phyloP scores from a whole-genome alignment of 192 early-diverging fungal species.

The Rhizophagus clarus region DNA sequence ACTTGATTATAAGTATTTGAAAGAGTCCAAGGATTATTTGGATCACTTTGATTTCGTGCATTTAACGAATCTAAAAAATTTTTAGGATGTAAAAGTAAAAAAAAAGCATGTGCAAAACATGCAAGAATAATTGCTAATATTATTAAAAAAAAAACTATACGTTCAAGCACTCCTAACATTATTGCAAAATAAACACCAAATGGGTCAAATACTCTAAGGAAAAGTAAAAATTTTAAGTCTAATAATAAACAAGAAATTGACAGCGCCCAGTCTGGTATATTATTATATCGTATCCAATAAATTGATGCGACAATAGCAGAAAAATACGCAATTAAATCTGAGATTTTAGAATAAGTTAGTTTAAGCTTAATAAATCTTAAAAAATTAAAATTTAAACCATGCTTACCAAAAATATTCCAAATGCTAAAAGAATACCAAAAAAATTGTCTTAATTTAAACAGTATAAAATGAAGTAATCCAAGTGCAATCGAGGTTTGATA shows the following conservation, averaged over 20 bases:
- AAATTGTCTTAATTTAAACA: constrained; percentile 19
- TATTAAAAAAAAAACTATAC: constrained; percentile 9
- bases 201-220: too few relatives aligned
- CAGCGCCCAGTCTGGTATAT: neutral
- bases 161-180: neutral
- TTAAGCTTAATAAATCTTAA: neutral
- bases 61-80: neutral
- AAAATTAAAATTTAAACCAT: neutral
- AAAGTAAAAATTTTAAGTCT: too few relatives aligned
- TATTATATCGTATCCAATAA: neutral
- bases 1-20: too few relatives aligned
- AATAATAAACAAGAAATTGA: too few relatives aligned
- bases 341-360: neutral
- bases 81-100: constrained; percentile 1
- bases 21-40: too few relatives aligned
- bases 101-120: too few relatives aligned
- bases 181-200: constrained; percentile 16
- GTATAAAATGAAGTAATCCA: neutral
- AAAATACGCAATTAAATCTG: neutral
- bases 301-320: neutral
- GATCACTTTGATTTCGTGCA: neutral
- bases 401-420: constrained; percentile 18
- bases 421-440: neutral
- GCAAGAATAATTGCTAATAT: neutral
- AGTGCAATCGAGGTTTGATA: neutral